Base-by-base conservation (phyloP, 2,329 filamentous ascomycete species). In the Penicillium thymicola region DNA sequence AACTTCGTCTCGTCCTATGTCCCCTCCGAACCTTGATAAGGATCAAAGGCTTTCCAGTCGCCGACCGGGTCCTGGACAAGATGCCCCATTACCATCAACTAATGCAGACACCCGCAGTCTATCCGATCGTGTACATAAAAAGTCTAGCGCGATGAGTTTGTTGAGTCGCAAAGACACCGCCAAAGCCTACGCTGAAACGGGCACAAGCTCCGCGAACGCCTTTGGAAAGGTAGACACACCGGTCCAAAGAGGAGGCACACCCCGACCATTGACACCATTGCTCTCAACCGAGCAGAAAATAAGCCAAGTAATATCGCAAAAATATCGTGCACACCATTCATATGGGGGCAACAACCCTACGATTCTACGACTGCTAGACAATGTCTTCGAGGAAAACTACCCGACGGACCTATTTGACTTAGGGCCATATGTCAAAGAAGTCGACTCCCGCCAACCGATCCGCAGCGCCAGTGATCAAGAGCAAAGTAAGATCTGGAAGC, bases 301-400 rank as follows among this genome's bases (percentile, higher is more conserved):
- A 7, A 51, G 59, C 21, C 62, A 66, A 16, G 45, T 60, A 14
- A 67, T 65, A 5, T 63, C 70, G 10, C 75, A 74, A 14, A 81
- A 80, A 38, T 83, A 84, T 59, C 82, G 81, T 56, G 82, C 84
- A 3, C 87, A 86, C 40, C 93, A 97, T 74, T 91, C 89, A 3
- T 97, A 99, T 69, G 82, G 85, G 43, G 94, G 94, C 1, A 92
- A 89, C 57, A 84, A 87, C 61, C 84, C 84, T 1, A 81, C 79
- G 4, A 79, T 88, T 7, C 70, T 87, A 47, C 83, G 79, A 56
- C 74, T 87, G n/a, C 72, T 99, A 4, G 90, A 97, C 70, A 85
- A 89, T 5, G 92, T 97, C 77, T 97, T 93, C 68, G 81, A 82
- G 0, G 83, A 86, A 57, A 85, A 82, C 56, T 85, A 84, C 59